phyloP scores from a whole-genome alignment of 306 rosid species.

The Castanea sativa region DNA sequence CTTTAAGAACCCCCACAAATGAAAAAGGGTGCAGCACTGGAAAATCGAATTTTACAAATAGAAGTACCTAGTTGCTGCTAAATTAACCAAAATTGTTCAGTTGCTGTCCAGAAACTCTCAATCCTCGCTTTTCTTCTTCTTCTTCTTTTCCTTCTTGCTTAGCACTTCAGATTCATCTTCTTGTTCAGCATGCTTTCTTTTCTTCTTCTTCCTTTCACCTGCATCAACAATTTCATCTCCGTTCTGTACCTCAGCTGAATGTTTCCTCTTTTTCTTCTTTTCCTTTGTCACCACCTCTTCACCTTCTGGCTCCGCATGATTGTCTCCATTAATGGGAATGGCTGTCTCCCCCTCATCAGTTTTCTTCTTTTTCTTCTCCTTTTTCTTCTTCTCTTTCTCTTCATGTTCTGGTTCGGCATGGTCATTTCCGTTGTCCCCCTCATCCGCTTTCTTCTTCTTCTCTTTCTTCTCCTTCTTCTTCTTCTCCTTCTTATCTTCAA shows the following conservation, averaged over 20 bases:
- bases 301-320: constrained; percentile 20
- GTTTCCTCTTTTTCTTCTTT: constrained; percentile 55
- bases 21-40: neutral
- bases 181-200: constrained; percentile 39
- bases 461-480: constrained; percentile 55
- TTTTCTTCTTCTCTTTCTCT: constrained; percentile 37
- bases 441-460: constrained; percentile 46
- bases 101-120: constrained; percentile 4
- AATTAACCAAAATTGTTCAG: constrained; percentile 35
- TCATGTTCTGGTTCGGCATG: constrained; percentile 23
- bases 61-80: constrained; percentile 14
- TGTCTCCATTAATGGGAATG: constrained; percentile 17
- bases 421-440: constrained; percentile 27
- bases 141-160: constrained; percentile 51
- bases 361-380: constrained; percentile 59
- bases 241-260: constrained; percentile 29
- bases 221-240: constrained; percentile 8
- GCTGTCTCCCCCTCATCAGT: constrained; percentile 30
- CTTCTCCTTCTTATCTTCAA: constrained; percentile 43
- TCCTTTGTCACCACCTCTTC: constrained; percentile 38
- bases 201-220: constrained; percentile 50
- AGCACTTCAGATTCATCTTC: constrained; percentile 47
- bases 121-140: constrained; percentile 51
- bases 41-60: constrained; percentile 24
- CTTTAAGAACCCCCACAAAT: constrained; percentile 18